Conservation (phyloP, 2,329 filamentous ascomycete species). For the Pseudopithomyces maydicus region DNA sequence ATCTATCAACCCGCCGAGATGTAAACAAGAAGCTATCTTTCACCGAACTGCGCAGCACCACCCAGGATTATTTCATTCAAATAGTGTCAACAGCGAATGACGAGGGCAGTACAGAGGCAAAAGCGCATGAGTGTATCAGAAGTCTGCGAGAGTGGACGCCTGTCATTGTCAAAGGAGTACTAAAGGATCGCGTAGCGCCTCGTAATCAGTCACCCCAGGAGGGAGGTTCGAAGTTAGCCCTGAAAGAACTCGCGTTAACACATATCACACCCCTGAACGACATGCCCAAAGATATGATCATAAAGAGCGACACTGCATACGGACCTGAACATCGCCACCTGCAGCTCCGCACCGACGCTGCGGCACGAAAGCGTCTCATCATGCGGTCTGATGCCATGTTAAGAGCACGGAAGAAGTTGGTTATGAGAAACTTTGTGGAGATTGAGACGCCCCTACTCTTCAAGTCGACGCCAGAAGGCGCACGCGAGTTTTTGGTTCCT, state of each 20-base stretch:
- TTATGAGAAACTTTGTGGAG: too few relatives aligned
- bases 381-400: slow-evolving; percentile 69
- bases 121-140: slow-evolving; percentile 47
- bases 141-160: slow-evolving; percentile 57
- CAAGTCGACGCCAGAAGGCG: slow-evolving; percentile 96
- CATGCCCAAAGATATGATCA: slow-evolving; percentile 76
- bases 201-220: slow-evolving; percentile 17
- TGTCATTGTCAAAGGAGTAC: slow-evolving; percentile 57
- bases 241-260: slow-evolving; percentile 65
- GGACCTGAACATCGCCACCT: slow-evolving; percentile 77
- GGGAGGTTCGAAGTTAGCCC: not conserved
- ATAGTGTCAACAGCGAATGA: slow-evolving; percentile 53
- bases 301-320: slow-evolving; percentile 76
- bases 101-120: slow-evolving; percentile 22
- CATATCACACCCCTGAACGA: slow-evolving; percentile 71
- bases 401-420: slow-evolving; percentile 58
- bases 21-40: slow-evolving; percentile 74
- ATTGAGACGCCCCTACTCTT: slow-evolving; percentile 94
- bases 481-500: slow-evolving; percentile 91
- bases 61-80: slow-evolving; percentile 54
- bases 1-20: slow-evolving; percentile 70
- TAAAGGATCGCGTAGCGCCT: slow-evolving; percentile 50
- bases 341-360: slow-evolving; percentile 76
- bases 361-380: slow-evolving; percentile 69
- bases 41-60: slow-evolving; percentile 59